These are phyloP conservation scores for Chrysoporthe austroafricana DNA, from an alignment of 2,329 filamentous ascomycete genomes.

Conservation along the genomic window DNA sequence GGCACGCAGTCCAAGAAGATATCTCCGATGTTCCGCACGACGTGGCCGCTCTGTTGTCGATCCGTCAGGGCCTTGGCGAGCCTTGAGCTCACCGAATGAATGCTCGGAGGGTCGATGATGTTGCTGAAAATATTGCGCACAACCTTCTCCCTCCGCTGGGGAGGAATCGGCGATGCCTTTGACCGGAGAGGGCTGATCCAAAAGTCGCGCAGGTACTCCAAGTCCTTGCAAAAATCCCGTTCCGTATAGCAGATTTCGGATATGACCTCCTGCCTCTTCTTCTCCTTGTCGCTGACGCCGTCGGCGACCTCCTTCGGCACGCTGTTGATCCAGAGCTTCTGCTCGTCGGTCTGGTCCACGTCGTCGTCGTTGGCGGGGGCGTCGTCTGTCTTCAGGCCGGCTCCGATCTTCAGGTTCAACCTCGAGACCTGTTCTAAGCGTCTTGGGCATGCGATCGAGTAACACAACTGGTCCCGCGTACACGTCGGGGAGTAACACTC, in stretches of 20 bases:
- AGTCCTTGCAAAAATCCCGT: slow-evolving; percentile 96
- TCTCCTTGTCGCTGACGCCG: slow-evolving; percentile 84
- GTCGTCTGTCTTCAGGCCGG: slow-evolving; percentile 74
- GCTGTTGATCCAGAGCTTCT: slow-evolving; percentile 97
- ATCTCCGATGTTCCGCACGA: slow-evolving; percentile 89
- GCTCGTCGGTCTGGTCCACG: slow-evolving; percentile 82
- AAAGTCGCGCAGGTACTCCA: slow-evolving; percentile 97
- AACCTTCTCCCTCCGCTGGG: slow-evolving; percentile 84
- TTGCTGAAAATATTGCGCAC: slow-evolving; percentile 96
- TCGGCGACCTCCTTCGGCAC: slow-evolving; percentile 95
- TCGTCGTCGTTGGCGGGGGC: slow-evolving; percentile 75
- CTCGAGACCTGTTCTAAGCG: slow-evolving; percentile 93
- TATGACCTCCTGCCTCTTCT: slow-evolving; percentile 97
- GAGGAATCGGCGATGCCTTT: slow-evolving; percentile 83
- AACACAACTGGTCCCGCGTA: slow-evolving; percentile 92
- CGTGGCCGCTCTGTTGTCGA: slow-evolving; percentile 85
- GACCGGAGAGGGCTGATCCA: slow-evolving; percentile 93
- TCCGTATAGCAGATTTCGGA: slow-evolving; percentile 99
- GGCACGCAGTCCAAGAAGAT: slow-evolving; percentile 93
- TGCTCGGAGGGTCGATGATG: slow-evolving; percentile 79
- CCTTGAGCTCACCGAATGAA: slow-evolving; percentile 86
- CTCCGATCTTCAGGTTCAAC: slow-evolving; percentile 89
- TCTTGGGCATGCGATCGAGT: slow-evolving; percentile 95
- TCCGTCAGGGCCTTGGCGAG: slow-evolving; percentile 88
- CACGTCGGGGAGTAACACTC: slow-evolving; percentile 99